These are phyloP conservation scores for Aspergillus cristatus DNA, from an alignment of 495 filamentous ascomycete genomes.

Conservation along the genomic window DNA sequence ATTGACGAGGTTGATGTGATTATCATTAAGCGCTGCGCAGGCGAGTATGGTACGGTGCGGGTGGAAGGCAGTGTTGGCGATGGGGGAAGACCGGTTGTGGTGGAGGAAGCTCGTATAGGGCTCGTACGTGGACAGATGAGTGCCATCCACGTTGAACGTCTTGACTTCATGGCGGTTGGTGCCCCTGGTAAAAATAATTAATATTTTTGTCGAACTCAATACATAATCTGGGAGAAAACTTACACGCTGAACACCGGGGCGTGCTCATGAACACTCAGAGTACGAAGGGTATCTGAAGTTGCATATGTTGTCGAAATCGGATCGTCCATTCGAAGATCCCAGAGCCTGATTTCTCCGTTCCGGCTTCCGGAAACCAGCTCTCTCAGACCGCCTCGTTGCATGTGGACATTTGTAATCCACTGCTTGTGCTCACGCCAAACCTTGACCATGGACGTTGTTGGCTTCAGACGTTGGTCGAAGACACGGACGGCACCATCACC, in stretches of 20 bases:
- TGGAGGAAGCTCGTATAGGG: constrained; percentile 85
- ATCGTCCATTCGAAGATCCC: constrained; percentile 83
- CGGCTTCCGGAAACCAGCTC: constrained; percentile 81
- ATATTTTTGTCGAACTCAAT: background rate
- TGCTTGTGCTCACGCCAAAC: constrained; percentile 92
- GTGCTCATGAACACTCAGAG: constrained; percentile 90
- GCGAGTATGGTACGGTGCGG: constrained; percentile 90
- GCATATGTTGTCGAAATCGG: constrained; percentile 64
- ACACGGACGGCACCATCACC: constrained; percentile 94
- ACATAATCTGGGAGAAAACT: constrained; percentile 23
- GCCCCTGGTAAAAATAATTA: constrained; percentile 46
- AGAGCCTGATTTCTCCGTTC: constrained; percentile 88
- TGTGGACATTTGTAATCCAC: constrained; percentile 92
- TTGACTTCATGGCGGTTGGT: constrained; percentile 82
- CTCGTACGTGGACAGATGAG: constrained; percentile 67
- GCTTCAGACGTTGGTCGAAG: constrained; percentile 78
- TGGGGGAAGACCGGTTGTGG: constrained; percentile 64
- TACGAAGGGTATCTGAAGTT: constrained; percentile 70
- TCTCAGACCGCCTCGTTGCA: constrained; percentile 89
- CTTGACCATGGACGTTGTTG: constrained; percentile 80
- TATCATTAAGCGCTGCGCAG: constrained; percentile 52
- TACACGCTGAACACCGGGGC: constrained; percentile 94
- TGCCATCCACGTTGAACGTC: constrained; percentile 79
- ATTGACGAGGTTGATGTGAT: constrained; percentile 38
- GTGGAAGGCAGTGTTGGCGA: constrained; percentile 87